Conservation (phyloP, 2,329 filamentous ascomycete genomes). For the Calonectria hongkongensis region DNA sequence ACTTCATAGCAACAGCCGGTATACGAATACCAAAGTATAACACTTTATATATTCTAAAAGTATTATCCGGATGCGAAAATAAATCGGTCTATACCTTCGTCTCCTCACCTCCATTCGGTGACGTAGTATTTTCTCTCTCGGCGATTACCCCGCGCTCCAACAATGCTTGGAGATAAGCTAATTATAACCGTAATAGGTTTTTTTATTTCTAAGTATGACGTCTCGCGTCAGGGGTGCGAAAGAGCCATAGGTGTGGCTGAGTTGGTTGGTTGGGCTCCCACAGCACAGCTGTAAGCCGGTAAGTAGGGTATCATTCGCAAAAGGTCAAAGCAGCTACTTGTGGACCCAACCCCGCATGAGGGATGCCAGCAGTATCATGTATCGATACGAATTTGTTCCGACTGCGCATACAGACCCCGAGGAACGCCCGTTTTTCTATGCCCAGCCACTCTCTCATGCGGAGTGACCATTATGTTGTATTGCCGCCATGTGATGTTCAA, state of each 20-base stretch:
- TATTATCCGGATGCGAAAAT: neutral
- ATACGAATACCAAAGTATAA: neutral
- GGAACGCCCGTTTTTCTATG: neutral
- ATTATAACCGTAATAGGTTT: neutral
- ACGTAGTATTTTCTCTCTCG: neutral
- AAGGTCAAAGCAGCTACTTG: neutral
- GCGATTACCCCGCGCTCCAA: neutral
- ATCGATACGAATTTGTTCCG: conserved; percentile 27
- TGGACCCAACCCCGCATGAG: conserved; percentile 19
- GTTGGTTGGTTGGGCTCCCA: conserved; percentile 8
- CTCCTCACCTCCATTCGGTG: neutral
- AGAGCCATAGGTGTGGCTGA: conserved; percentile 1
- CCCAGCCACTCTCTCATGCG: neutral
- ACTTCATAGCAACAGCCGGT: neutral
- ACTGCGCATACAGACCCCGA: conserved; percentile 13
- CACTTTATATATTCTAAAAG: neutral
- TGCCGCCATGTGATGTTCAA: neutral
- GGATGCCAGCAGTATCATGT: conserved; percentile 11
- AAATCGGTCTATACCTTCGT: neutral
- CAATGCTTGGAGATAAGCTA: neutral
- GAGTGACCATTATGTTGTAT: conserved; percentile 5
- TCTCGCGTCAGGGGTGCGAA: neutral
- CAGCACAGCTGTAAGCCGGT: conserved; percentile 1
- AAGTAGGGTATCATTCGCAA: conserved; percentile 9
- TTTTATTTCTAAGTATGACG: neutral